Evolutionary conservation across 2,329 filamentous ascomycete species (phyloP).

Genomic region (Trichoderma endophyticum): DNA sequence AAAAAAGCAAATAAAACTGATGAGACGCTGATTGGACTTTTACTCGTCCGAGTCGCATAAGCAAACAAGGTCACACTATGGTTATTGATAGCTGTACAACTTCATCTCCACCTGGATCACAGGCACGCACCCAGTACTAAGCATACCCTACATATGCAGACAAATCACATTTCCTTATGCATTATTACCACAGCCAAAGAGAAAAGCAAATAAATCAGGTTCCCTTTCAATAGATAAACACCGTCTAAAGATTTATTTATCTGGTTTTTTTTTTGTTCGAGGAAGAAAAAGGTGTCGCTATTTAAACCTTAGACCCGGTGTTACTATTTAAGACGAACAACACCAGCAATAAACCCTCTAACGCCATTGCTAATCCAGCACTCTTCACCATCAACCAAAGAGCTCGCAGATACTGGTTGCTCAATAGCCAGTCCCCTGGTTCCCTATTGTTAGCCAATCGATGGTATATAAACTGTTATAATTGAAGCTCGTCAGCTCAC

Average conservation of each 20-base stretch:
- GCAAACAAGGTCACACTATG: not conserved
- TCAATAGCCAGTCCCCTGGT: conserved; percentile 61
- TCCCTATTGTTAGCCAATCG: conserved; percentile 13
- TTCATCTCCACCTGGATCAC: no score
- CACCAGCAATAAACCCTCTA: conserved; percentile 66
- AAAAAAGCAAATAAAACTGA: not conserved
- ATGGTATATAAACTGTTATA: not conserved
- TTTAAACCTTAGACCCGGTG: not conserved
- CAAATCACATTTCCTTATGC: not conserved
- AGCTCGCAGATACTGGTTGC: conserved; percentile 55
- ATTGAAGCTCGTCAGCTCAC: conserved; percentile 35
- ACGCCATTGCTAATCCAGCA: conserved; percentile 90
- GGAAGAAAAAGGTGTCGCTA: not conserved
- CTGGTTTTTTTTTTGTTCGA: not conserved
- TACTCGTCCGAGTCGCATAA: not conserved
- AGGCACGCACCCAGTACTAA: not conserved
- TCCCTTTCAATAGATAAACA: not conserved
- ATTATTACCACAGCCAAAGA: not conserved
- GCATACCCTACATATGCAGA: not conserved
- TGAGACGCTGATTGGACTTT: not conserved
- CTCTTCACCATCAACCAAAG: conserved; percentile 67
- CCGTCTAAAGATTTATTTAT: not conserved
- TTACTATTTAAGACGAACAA: conserved; percentile 29
- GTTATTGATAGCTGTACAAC: not conserved
- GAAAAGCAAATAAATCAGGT: not conserved